These are phyloP conservation scores for Termitomyces sp. DNA, from an alignment of 768 basidiomycete species.

Conservation along the genomic window DNA sequence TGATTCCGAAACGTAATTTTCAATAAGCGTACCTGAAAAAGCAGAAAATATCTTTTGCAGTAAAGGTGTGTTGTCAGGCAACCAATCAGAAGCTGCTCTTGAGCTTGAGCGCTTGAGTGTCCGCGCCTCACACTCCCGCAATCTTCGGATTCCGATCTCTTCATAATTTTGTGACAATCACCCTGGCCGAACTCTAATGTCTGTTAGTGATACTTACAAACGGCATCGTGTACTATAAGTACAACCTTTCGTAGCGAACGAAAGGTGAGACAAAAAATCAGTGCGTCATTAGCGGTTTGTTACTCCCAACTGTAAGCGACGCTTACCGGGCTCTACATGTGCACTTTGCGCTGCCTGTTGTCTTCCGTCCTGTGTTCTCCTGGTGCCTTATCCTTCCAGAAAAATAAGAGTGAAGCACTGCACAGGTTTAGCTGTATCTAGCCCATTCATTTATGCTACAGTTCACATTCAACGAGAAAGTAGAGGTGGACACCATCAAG, in stretches of 20 bases:
- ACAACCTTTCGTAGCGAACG: neutral
- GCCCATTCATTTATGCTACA: neutral
- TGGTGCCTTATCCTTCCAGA: neutral
- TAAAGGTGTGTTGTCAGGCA: too few relatives aligned
- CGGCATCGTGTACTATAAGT: too few relatives aligned
- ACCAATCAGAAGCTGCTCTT: too few relatives aligned
- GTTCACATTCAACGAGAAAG: neutral
- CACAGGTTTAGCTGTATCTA: neutral
- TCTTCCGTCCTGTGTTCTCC: neutral
- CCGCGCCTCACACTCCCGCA: too few relatives aligned
- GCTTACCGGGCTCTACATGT: neutral
- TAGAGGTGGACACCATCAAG: neutral
- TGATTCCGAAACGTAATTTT: too few relatives aligned
- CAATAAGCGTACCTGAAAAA: too few relatives aligned
- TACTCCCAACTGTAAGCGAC: neutral
- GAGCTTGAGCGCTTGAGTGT: too few relatives aligned
- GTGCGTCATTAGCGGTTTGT: neutral
- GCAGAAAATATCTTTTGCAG: too few relatives aligned
- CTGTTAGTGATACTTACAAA: too few relatives aligned
- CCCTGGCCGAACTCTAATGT: neutral
- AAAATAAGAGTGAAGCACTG: neutral
- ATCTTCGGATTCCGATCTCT: neutral
- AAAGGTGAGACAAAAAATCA: neutral
- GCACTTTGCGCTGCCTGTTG: neutral
- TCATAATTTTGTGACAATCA: neutral